Base-by-base conservation (phyloP, 352 stramenopile genomes). In the Pythium phragmiticola region DNA sequence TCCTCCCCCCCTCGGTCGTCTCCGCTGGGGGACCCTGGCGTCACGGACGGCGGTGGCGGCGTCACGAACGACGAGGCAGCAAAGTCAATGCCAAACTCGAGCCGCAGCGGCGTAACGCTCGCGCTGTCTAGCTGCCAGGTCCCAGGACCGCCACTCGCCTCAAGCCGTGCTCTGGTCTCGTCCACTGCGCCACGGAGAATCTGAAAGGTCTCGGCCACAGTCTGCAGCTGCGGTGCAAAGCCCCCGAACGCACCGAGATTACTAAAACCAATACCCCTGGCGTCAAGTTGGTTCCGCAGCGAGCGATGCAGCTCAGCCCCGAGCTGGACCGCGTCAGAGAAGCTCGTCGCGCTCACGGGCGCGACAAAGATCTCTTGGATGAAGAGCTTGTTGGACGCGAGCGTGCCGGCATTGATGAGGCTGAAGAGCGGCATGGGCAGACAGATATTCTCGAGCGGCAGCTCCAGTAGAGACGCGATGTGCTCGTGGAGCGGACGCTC, bases 371-470 rank as follows among this genome's bases (percentile, higher is more conserved):
- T 74, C 36, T 94, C 84, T 41, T 89, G 79, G 3, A 75, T 69
- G 50, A 79, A 87, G 4, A 93, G 74, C 51, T 89, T 87, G 69
- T 81, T 91, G 30, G 83, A 87, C 43, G 73, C 80, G 57, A 80
- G 77, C 26, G 61, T 72, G 23, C 78, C 82, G n/a, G 70, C 81
- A 47, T 94, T 90, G 37, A 90, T 57, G 21, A 94, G 54, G 41
- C 80, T 91, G 17, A 94, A 88, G 4, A 88, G 69, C 26, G 84
- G 84, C 78, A 94, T 89, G 4, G 84, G 82, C 0, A 90, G 34
- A 33, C 80, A 87, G 13, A 74, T 55, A 16, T 54, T 80, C 58
- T 88, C 77, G 0, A 73, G 30, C 1, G 73, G 70, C 13, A 80
- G 57, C 39, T 87, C 80, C 7, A 74, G 60, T 9, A 93, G 57